Evolutionary conservation across 495 filamentous ascomycete species (phyloP), one percentile per base, ranked within the genome.

Genomic region (Podospora appendiculata): DNA sequence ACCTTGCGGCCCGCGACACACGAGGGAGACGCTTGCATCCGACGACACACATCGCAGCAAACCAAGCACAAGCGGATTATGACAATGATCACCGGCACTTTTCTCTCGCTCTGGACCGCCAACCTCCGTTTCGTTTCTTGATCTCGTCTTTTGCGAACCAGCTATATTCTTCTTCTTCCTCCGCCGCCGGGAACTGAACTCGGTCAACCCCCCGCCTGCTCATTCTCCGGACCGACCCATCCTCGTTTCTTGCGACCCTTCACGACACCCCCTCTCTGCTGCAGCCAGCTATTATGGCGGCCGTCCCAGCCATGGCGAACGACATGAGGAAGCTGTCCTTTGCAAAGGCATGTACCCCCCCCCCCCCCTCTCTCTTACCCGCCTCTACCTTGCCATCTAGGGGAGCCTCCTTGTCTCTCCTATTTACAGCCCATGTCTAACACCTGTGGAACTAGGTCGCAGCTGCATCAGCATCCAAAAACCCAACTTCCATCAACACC

Each of bases 271-370:
- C 7, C 13, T 25, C 25, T 7, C 40, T 46, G 48, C 40, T 50
- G 44, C 45, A 54, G 41, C 49, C 25, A 25, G 25, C 25, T 25
- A 25, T 25, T 51, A 67, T 66, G 60, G 60, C 64, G 53, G 54
- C 64, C 11, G 32, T 61, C 42, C 58, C 58, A 55, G 63, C 57
- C 53, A 74, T 74, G 70, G 67, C 69, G 55, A 72, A 69, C 58
- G 76, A 70, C 45, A 61, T 63, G 45, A 70, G 68, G 52, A 77
- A 73, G 61, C 59, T 75, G 57, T 77, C 78, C 18, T 80, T 80
- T 62, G 78, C 78, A 61, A 83, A 81, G 74, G 82, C 82, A 69
- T 45, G 71, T 67, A 14, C n/a, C 16, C 33, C n/a, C 35, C 11
- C 38, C 13, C 12, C 32, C 19, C 18, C 25, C 19, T 12, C 18